Base-by-base conservation (phyloP, 495 filamentous ascomycete genomes). In the Terfezia claveryi region DNA sequence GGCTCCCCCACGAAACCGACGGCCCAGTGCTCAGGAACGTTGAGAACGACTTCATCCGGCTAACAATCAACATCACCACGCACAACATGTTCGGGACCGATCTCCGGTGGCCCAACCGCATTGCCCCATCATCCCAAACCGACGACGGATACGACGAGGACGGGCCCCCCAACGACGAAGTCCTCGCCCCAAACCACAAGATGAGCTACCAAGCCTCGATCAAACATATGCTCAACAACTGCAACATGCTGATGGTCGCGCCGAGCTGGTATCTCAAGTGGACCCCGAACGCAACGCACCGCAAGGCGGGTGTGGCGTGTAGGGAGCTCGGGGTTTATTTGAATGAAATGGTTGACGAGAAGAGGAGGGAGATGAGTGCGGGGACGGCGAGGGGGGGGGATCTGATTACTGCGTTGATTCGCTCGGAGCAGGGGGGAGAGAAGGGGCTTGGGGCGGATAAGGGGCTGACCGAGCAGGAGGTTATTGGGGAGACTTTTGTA, bases 401-500 rank as follows among this genome's bases (percentile, higher is more conserved):
- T 63, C 71, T 83, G 55, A 79, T 82, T 75, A 76, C 77, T 38
- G 68, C 72, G 36, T 66, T 80, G 2, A 71, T 76, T 37, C 61
- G 66, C 44, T 56, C 55, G 12, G 38, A 36, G 3, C 38, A 50
- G 10, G 51, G 44, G 37, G 44, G 32, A 17, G 58, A 56, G 17
- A 41, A 54, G 38, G 52, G 20, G 2, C 51, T 38, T 10, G 50
- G 52, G 10, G 2, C 53, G 5, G 51, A 53, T 38, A 54, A 56
- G 52, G 54, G 68, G 36, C 61, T 80, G 10, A 66, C 65, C 4
- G 73, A 80, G 58, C 66, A 68, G 14, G 80, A 84, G 50, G 78
- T 86, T 58, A 69, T 82, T 23, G 79, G 78, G 36, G 82, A 86
- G 61, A 75, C 79, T 10, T 86, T 83, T 64, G 74, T 44, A 44